Evolutionary conservation across 2,329 filamentous ascomycete species (phyloP).

Genomic region (Ploettnerulaceae sp.): DNA sequence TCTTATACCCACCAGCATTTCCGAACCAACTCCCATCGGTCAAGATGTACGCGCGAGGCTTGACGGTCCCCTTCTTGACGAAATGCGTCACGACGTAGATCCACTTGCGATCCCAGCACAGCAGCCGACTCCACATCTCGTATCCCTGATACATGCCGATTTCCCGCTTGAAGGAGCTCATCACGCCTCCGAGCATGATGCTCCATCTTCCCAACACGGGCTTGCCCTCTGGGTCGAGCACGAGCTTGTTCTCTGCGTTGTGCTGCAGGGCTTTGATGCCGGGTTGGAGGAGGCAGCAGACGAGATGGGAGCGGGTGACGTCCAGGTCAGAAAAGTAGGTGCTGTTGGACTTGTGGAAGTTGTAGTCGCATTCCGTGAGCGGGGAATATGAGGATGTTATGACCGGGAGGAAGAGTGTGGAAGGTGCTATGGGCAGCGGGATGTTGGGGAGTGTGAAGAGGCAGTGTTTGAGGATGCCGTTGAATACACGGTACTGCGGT

Average conservation of each 20-base stretch:
- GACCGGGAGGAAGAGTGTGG: slow-evolving; percentile 53
- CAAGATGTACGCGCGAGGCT: slow-evolving; percentile 44
- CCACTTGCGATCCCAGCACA: slow-evolving; percentile 80
- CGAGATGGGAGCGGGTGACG: slow-evolving; percentile 71
- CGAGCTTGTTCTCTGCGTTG: slow-evolving; percentile 47
- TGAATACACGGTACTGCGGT: slow-evolving; percentile 42
- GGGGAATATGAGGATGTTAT: slow-evolving; percentile 55
- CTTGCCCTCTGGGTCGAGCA: slow-evolving; percentile 38
- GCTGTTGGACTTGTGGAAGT: slow-evolving; percentile 66
- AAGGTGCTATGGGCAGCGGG: slow-evolving; percentile 31
- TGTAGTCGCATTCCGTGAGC: slow-evolving; percentile 65
- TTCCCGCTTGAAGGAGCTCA: slow-evolving; percentile 69
- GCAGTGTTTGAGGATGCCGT: slow-evolving; percentile 42
- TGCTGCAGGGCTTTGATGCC: slow-evolving; percentile 49
- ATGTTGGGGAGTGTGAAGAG: slow-evolving; percentile 38
- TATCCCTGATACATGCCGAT: slow-evolving; percentile 64
- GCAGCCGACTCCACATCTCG: slow-evolving; percentile 67
- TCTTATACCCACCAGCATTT: slow-evolving; percentile 37
- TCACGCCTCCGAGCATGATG: slow-evolving; percentile 68
- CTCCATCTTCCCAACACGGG: slow-evolving; percentile 50
- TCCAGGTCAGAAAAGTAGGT: slow-evolving; percentile 70
- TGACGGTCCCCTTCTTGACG: slow-evolving; percentile 55
- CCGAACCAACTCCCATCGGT: slow-evolving; percentile 39
- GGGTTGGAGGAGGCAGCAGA: slow-evolving; percentile 61
- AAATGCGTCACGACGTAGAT: slow-evolving; percentile 72